Evolutionary conservation across 345 rosid species (phyloP).

Genomic region (Hirschfeldia incana): DNA sequence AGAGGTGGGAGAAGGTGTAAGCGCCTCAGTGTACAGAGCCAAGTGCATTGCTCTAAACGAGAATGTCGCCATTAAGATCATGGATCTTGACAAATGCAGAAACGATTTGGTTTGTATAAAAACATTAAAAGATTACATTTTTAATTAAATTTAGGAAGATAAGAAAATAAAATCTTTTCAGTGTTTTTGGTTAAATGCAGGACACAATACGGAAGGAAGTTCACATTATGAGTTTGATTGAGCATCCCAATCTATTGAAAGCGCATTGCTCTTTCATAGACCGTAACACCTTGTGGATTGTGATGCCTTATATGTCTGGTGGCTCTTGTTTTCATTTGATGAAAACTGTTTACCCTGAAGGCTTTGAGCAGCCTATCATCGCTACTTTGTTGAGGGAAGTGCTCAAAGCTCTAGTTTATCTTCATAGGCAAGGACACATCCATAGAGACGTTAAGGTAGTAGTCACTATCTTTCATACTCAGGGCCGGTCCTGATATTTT

Average conservation of each 20-base stretch:
- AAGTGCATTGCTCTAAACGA: conserved; percentile 74
- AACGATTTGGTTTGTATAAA: conserved; percentile 57
- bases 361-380: conserved; percentile 87
- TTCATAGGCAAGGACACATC: conserved; percentile 77
- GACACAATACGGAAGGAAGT: conserved; percentile 83
- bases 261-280: conserved; percentile 76
- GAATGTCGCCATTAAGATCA: conserved; percentile 76
- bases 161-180: neutral
- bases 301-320: conserved; percentile 93
- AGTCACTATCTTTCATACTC: neutral
- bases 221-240: conserved; percentile 69
- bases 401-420: conserved; percentile 87
- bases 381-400: conserved; percentile 73
- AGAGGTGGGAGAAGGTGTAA: conserved; percentile 87
- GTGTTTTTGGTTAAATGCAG: conserved; percentile 38
- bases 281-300: conserved; percentile 73
- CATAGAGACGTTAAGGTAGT: conserved; percentile 90
- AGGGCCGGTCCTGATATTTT: neutral
- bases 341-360: conserved; percentile 70
- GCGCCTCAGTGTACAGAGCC: conserved; percentile 78
- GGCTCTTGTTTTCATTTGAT: conserved; percentile 84
- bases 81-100: conserved; percentile 82
- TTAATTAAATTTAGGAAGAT: neutral
- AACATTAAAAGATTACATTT: neutral
- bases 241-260: conserved; percentile 68